Evolutionary conservation across 106 monocot genomes (phyloP).

Genomic region (Dioscorea dumetorum): DNA sequence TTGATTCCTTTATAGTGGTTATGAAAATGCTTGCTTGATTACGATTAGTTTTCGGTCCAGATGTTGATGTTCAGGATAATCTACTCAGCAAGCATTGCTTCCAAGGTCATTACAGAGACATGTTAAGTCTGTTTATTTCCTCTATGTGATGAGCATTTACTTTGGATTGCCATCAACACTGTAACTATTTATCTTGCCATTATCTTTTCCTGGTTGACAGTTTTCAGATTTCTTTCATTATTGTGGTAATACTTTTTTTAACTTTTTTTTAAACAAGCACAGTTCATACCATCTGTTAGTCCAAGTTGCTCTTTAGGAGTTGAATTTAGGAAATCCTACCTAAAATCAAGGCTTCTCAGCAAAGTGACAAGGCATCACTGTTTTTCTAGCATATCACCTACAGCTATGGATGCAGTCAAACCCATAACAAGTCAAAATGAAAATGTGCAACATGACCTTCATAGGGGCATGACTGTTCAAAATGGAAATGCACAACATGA

Average conservation of each 20-base stretch:
- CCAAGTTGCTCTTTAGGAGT: not conserved
- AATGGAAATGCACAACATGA: conserved; percentile 23
- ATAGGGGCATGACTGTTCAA: not conserved
- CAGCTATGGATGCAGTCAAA: conserved; percentile 23
- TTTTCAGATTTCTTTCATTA: not conserved
- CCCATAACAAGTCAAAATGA: conserved; percentile 18
- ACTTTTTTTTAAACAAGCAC: not conserved
- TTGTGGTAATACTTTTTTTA: too few species aligned
- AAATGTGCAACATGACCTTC: not conserved
- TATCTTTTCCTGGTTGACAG: not conserved
- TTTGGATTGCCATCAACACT: too few species aligned
- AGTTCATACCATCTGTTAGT: conserved; percentile 7
- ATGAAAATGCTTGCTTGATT: conserved; percentile 2
- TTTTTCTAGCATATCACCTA: not conserved
- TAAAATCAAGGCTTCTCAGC: not conserved
- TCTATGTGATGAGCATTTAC: not conserved
- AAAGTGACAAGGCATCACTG: conserved; percentile 5
- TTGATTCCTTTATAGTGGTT: not conserved
- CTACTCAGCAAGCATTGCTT: conserved; percentile 5
- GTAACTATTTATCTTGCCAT: not conserved
- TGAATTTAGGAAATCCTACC: conserved; percentile 2
- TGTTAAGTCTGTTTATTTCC: conserved; percentile 10
- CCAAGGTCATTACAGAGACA: conserved; percentile 17
- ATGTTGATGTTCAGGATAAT: conserved; percentile 20
- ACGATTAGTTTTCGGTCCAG: conserved; percentile 15